Percentiles rank a stretch among this genome's conserved stretches.
These are phyloP conservation scores for Solanum etuberosum DNA, from an alignment of 257 asterid genomes.

Conservation along the genomic window DNA sequence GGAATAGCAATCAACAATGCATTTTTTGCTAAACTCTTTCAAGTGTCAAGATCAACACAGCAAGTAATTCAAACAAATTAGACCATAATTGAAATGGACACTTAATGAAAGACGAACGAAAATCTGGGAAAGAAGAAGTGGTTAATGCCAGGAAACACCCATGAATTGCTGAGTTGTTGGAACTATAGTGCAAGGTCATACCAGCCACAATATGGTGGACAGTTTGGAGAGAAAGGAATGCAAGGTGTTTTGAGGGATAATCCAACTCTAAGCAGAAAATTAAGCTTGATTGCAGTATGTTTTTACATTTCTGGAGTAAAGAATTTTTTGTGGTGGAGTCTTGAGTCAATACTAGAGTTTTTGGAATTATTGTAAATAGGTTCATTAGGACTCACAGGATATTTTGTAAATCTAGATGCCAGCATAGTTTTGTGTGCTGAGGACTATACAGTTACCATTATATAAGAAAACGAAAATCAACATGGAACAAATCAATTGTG, in stretches of 20 bases:
- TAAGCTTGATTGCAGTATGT: neutral
- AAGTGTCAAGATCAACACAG: neutral
- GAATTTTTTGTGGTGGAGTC: neutral
- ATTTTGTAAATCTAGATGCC: neutral
- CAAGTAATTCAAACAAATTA: neutral
- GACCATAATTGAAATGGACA: neutral
- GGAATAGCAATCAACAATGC: neutral
- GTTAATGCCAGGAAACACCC: neutral
- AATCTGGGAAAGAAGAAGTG: neutral
- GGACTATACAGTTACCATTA: neutral
- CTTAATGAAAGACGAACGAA: neutral
- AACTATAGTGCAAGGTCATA: neutral
- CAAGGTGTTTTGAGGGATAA: neutral
- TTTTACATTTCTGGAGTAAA: neutral
- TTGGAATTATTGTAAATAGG: neutral
- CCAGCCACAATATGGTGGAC: neutral
- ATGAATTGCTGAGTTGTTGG: neutral
- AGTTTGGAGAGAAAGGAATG: neutral
- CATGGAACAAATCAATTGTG: neutral
- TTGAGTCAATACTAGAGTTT: neutral
- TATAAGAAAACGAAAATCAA: neutral
- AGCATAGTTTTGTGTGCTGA: neutral
- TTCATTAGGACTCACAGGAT: neutral
- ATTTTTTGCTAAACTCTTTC: neutral
- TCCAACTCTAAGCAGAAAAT: neutral